phyloP scores from a whole-genome alignment of 2,329 filamentous ascomycete genomes.

The Pseudogymnoascus pannorum region DNA sequence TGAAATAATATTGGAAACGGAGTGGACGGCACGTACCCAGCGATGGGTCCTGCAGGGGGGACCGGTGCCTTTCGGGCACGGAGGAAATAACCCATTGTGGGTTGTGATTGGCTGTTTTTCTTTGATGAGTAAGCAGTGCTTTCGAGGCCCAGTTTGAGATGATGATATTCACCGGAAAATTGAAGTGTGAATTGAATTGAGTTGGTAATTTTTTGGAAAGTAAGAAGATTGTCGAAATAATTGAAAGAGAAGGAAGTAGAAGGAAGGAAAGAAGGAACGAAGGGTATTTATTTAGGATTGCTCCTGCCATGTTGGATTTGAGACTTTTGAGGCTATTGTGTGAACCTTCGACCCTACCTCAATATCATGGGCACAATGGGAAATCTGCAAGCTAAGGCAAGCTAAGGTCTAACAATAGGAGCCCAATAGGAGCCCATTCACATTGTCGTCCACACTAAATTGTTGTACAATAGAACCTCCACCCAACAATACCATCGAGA shows the following conservation, averaged over 20 bases:
- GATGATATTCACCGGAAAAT: not conserved
- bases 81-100: not conserved
- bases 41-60: not conserved
- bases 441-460: not conserved
- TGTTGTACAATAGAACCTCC: not conserved
- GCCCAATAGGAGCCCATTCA: not conserved
- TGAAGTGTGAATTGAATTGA: not conserved
- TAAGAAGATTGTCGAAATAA: not conserved
- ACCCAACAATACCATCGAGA: not conserved
- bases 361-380: not conserved
- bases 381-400: not conserved
- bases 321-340: not conserved
- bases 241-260: not conserved
- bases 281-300: not conserved
- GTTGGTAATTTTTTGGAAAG: not conserved
- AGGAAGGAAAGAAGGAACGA: not conserved
- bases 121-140: not conserved
- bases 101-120: not conserved
- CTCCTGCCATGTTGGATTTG: not conserved
- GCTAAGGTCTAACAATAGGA: not conserved
- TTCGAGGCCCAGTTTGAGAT: not conserved
- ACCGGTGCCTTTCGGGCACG: not conserved
- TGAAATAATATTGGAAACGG: not conserved
- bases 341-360: not conserved
- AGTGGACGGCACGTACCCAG: slow-evolving; percentile 1